Conservation (phyloP, 2,329 filamentous ascomycete genomes). For the Aspergillus ibericus region DNA sequence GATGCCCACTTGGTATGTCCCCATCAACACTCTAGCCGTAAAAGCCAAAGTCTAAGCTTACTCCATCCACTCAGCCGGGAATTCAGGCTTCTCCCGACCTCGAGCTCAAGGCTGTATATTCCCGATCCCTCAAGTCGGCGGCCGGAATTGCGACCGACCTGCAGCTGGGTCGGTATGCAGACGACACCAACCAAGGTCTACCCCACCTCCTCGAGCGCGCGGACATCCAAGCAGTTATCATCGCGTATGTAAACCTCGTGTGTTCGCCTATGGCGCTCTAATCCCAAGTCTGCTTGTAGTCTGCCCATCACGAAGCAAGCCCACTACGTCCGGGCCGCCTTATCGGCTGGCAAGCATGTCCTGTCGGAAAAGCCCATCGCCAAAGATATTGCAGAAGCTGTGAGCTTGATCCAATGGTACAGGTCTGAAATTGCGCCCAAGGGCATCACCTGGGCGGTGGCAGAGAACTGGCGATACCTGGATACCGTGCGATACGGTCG, state of each 20-base stretch:
- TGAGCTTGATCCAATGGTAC: too few species aligned
- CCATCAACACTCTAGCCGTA: not conserved
- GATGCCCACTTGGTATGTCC: not conserved
- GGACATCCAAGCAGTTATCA: slow-evolving; percentile 47
- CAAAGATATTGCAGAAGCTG: too few species aligned
- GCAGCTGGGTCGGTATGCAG: slow-evolving; percentile 57
- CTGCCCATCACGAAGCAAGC: too few species aligned
- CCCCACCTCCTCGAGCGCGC: slow-evolving; percentile 54
- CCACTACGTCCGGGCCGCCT: too few species aligned
- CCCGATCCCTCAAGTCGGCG: slow-evolving; percentile 61
- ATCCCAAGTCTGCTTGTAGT: too few species aligned
- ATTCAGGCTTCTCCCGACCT: slow-evolving; percentile 29
- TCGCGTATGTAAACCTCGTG: slow-evolving; percentile 27
- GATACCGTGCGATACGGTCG: slow-evolving; percentile 56
- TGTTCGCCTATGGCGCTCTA: slow-evolving; percentile 57
- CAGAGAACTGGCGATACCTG: slow-evolving; percentile 72
- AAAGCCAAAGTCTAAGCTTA: too few species aligned
- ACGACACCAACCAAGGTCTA: slow-evolving; percentile 37
- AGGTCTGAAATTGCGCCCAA: too few species aligned
- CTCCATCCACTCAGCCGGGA: not conserved
- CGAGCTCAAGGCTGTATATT: slow-evolving; percentile 66
- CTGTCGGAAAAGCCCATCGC: too few species aligned
- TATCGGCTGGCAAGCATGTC: too few species aligned
- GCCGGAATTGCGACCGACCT: slow-evolving; percentile 44
- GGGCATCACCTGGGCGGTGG: slow-evolving; percentile 44